Evolutionary conservation across 805 yeast species (phyloP), one percentile per base, ranked within the genome.

Genomic region (Tetrapisispora pingtungensis): DNA sequence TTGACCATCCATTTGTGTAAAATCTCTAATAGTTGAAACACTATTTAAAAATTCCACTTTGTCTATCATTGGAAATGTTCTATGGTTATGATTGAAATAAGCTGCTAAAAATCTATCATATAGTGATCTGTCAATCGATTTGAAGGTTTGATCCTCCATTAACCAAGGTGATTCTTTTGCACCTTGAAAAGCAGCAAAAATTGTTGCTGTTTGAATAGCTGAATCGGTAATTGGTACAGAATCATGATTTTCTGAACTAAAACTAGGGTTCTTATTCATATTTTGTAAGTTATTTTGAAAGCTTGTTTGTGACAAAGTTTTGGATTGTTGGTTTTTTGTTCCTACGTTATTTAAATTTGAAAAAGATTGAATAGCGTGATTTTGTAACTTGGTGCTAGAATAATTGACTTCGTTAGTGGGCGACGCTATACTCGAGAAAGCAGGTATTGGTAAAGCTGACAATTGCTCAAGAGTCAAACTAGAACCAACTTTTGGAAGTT

Each of bases 21-120:
- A 60, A 31, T 57, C 56, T 7, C 57, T 42, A 5, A 65, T 56
- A 1, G 55, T 53, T 2, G 61, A 53, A 7, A 69, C 67, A 15
- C 56, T 52, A 7, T 60, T 58, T 35, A 65, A 39, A 42, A 71
- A 68, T 15, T 60, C 63, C 2, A 61, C 49, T 41, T 70, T 69
- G 45, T 70, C 65, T 36, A 72, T 56, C 55, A 71, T 66, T 17
- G 74, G 75, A 49, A 69, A 68, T 3, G 71, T 60, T 36, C 70
- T 56, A 40, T 71, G 73, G 40, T 68, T 69, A 49, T 68, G 73
- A 39, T 68, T 67, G 49, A 72, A 68, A 54, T 66, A 73, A 1
- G 72, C 73, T 19, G 69, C 68, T 8, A 71, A 61, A 37, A 70
- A 69, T 30, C 64, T 53, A 33, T 63, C 56, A 15, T 65, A 61